Percentiles rank a stretch among this genome's conserved stretches.
These are phyloP conservation scores for Vigna mungo DNA, from an alignment of 306 rosid species.

Conservation along the genomic window DNA sequence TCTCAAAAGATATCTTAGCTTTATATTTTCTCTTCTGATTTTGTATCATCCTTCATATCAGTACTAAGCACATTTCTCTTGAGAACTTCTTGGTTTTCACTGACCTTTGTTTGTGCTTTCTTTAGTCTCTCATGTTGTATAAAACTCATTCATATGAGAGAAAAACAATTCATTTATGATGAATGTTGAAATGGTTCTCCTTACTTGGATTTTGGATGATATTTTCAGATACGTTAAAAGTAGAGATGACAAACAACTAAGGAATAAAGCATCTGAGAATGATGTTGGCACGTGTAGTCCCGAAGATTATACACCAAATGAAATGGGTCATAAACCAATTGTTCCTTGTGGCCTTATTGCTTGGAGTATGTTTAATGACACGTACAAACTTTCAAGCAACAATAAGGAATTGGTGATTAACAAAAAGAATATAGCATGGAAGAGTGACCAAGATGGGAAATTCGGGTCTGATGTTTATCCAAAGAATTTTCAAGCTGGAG, in stretches of 20 bases:
- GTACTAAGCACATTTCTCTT: not conserved
- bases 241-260: conserved; percentile 67
- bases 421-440: conserved; percentile 89
- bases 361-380: conserved; percentile 95
- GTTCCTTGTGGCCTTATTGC: conserved; percentile 93
- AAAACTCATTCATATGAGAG: not conserved
- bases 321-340: conserved; percentile 44
- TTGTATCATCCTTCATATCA: conserved; percentile 9
- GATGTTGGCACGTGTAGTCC: conserved; percentile 54
- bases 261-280: conserved; percentile 44
- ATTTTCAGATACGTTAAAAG: conserved; percentile 75
- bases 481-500: conserved; percentile 69
- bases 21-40: not conserved
- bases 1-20: not conserved
- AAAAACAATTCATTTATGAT: conserved; percentile 3
- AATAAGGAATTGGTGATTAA: conserved; percentile 56
- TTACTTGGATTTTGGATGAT: conserved; percentile 39
- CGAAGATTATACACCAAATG: conserved; percentile 45
- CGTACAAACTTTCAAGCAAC: conserved; percentile 62
- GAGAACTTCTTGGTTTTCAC: not conserved
- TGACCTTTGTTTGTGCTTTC: not conserved
- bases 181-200: conserved; percentile 34
- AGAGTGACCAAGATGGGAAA: conserved; percentile 67
- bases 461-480: conserved; percentile 85
- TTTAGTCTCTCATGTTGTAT: not conserved